A percentile compares a stretch with the other conserved stretches of the same genome.
These are phyloP conservation scores for Mortierella sp. DNA, from an alignment of 371 early-diverging fungal genomes.

Conservation along the genomic window DNA sequence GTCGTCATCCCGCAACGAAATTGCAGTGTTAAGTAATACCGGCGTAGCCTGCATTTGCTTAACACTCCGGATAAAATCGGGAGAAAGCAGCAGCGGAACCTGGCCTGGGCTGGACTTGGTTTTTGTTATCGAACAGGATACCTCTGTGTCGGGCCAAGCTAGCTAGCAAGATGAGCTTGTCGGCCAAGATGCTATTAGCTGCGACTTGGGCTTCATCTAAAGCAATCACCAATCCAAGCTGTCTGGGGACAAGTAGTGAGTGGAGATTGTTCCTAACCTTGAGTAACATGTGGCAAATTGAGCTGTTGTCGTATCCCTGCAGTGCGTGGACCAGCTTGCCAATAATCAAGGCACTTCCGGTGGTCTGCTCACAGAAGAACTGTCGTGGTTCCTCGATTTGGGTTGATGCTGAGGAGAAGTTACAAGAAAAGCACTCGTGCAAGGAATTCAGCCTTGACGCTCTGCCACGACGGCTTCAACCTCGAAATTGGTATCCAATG, in stretches of 20 bases:
- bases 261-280: neutral
- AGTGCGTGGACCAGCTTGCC: neutral
- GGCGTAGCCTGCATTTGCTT: constrained; percentile 22
- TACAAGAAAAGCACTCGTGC: constrained; percentile 7
- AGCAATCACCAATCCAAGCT: constrained; percentile 1
- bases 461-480: neutral
- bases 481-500: constrained; percentile 1
- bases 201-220: constrained; percentile 7
- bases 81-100: constrained; percentile 28
- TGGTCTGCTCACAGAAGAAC: constrained; percentile 28
- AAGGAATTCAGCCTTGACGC: constrained; percentile 16
- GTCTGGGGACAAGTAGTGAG: neutral
- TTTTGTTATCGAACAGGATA: constrained; percentile 8
- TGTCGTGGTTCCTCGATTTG: constrained; percentile 22
- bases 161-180: constrained; percentile 11
- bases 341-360: neutral
- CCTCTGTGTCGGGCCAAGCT: constrained; percentile 4
- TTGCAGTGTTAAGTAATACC: constrained; percentile 28
- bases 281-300: neutral
- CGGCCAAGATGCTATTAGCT: constrained; percentile 2
- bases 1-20: constrained; percentile 14
- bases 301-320: neutral
- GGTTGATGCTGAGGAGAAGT: constrained; percentile 13
- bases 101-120: neutral
- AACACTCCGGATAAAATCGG: constrained; percentile 20